Evolutionary conservation across 2,329 filamentous ascomycete species (phyloP).

Genomic region (Albifimbria verrucaria): DNA sequence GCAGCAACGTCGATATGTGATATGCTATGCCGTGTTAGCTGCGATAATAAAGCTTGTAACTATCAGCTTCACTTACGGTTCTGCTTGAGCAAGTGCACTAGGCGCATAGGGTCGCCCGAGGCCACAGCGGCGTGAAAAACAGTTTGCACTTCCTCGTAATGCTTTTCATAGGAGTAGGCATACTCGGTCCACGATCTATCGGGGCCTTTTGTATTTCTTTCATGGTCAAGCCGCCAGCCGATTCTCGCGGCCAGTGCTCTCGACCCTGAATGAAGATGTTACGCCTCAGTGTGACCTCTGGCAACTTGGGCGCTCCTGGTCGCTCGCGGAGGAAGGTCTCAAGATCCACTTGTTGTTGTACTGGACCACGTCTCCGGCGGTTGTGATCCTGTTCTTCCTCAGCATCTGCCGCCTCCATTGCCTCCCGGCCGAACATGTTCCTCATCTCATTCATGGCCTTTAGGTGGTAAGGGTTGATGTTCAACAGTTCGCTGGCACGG

Average conservation of each 20-base stretch:
- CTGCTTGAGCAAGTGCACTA: conserved; percentile 66
- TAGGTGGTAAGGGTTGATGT: conserved; percentile 64
- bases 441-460: conserved; percentile 91
- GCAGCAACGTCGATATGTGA: conserved; percentile 88
- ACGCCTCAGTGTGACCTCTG: conserved; percentile 67
- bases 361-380: conserved; percentile 30
- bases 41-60: background rate
- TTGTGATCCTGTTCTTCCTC: conserved; percentile 45
- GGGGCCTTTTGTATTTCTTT: conserved; percentile 43
- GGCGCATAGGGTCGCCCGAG: conserved; percentile 75
- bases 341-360: conserved; percentile 51
- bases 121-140: conserved; percentile 79
- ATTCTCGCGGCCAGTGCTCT: conserved; percentile 78
- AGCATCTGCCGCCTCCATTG: conserved; percentile 50
- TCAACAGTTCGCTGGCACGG: conserved; percentile 39
- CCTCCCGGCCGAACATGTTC: conserved; percentile 53
- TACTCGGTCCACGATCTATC: conserved; percentile 65
- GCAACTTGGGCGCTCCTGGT: conserved; percentile 57
- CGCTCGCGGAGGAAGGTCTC: conserved; percentile 53
- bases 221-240: conserved; percentile 83
- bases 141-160: conserved; percentile 71
- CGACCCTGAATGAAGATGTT: conserved; percentile 86
- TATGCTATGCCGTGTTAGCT: conserved; percentile 53
- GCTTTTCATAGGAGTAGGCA: conserved; percentile 68
- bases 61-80: conserved; percentile 27